Evolutionary conservation across 2,329 filamentous ascomycete genomes (phyloP).

Genomic region (Colletotrichum zoysiae): DNA sequence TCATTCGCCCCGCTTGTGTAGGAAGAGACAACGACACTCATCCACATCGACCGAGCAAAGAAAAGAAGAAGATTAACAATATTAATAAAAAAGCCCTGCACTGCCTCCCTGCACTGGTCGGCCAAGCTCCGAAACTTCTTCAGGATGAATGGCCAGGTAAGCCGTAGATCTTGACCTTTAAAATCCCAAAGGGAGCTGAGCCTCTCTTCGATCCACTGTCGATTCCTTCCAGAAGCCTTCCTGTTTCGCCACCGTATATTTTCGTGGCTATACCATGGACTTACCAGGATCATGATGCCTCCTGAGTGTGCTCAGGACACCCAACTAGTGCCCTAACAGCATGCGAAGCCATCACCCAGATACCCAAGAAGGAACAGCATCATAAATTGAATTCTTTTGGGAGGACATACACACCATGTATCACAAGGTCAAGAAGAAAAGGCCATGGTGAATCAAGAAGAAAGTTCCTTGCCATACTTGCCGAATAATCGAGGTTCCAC

Average conservation of each 20-base stretch:
- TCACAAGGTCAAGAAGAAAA: no score
- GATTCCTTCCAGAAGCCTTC: constrained; percentile 40
- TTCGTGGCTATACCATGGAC: neutral
- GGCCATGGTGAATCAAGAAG: no score
- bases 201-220: neutral
- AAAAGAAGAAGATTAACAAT: no score
- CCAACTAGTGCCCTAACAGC: neutral
- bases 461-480: no score
- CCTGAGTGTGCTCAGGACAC: neutral
- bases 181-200: constrained; percentile 3
- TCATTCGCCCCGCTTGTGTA: no score
- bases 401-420: neutral
- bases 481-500: no score
- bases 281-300: neutral
- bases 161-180: neutral
- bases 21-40: no score
- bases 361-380: neutral
- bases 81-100: no score
- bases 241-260: constrained; percentile 26
- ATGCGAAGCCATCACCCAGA: constrained; percentile 2
- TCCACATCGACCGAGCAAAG: no score
- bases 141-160: neutral
- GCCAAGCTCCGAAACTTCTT: neutral
- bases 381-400: constrained; percentile 6
- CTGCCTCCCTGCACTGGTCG: neutral